Evolutionary conservation across 768 basidiomycete species (phyloP).

Genomic region (Gautieria morchelliformis): DNA sequence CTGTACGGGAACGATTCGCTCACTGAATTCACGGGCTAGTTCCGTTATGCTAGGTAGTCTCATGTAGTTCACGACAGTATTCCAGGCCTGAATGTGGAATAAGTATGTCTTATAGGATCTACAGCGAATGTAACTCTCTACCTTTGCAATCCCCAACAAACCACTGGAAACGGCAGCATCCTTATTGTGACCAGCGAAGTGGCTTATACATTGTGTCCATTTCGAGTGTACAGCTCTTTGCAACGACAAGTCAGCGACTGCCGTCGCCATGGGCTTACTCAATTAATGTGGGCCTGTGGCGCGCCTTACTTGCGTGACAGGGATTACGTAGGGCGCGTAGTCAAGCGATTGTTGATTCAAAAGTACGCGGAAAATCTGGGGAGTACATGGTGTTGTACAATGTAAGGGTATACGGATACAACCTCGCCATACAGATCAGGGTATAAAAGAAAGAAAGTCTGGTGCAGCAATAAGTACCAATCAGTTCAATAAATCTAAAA

Average conservation of each 20-base stretch:
- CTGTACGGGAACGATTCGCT: background rate
- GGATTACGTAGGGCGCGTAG: no score
- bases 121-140: background rate
- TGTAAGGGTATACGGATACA: no score
- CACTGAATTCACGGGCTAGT: background rate
- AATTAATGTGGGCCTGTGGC: no score
- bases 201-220: conserved; percentile 1
- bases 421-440: no score
- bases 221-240: conserved; percentile 1
- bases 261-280: background rate
- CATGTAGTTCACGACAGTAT: conserved; percentile 1
- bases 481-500: no score
- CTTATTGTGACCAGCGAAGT: background rate
- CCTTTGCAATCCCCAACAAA: background rate
- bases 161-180: background rate
- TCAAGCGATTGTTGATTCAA: no score
- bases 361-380: no score
- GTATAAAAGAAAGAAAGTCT: no score
- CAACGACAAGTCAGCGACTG: background rate
- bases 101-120: background rate
- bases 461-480: no score
- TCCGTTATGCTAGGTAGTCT: background rate
- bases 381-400: no score
- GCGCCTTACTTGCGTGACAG: no score
- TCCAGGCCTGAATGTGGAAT: background rate